These are phyloP conservation scores for Aquanectria penicillioides DNA, from an alignment of 2,329 filamentous ascomycete genomes.

Conservation along the genomic window DNA sequence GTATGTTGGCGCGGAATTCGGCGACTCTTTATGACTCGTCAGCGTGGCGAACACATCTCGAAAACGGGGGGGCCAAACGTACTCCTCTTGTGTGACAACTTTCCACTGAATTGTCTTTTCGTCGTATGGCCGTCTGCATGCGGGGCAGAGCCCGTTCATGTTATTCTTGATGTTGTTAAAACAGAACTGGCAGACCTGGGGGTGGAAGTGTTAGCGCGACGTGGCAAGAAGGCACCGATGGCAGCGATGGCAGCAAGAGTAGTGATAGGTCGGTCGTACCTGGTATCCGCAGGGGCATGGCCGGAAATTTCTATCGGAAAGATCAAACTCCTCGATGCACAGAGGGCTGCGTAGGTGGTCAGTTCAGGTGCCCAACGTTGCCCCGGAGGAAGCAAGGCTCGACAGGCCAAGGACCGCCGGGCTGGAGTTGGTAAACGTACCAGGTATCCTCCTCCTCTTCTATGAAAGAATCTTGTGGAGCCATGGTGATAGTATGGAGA, in stretches of 20 bases:
- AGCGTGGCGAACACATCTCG: slow-evolving; percentile 25
- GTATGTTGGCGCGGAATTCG: slow-evolving; percentile 79
- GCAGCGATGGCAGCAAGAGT: no score
- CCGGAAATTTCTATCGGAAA: slow-evolving; percentile 95
- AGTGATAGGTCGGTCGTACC: slow-evolving; percentile 62
- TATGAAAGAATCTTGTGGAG: slow-evolving; percentile 75
- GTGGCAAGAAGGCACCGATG: slow-evolving; percentile 27
- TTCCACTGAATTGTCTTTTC: slow-evolving; percentile 98
- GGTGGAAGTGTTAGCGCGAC: slow-evolving; percentile 34
- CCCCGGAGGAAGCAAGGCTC: slow-evolving; percentile 32
- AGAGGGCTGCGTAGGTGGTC: slow-evolving; percentile 74
- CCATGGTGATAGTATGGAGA: slow-evolving; percentile 58
- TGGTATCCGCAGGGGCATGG: slow-evolving; percentile 98
- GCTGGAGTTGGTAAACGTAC: slow-evolving; percentile 53
- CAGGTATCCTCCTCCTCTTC: slow-evolving; percentile 78
- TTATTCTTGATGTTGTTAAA: slow-evolving; percentile 99
- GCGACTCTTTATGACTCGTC: slow-evolving; percentile 64
- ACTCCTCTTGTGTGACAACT: slow-evolving; percentile 95
- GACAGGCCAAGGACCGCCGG: slow-evolving; percentile 20
- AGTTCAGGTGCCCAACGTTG: slow-evolving; percentile 36
- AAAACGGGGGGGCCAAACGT: slow-evolving; percentile 51
- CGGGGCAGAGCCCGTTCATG: slow-evolving; percentile 97
- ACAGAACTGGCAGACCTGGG: slow-evolving; percentile 97
- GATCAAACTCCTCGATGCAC: slow-evolving; percentile 98
- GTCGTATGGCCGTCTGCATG: slow-evolving; percentile 93